phyloP scores from a whole-genome alignment of 1,284 basidiomycete species.

The Ganoderma sinense region DNA sequence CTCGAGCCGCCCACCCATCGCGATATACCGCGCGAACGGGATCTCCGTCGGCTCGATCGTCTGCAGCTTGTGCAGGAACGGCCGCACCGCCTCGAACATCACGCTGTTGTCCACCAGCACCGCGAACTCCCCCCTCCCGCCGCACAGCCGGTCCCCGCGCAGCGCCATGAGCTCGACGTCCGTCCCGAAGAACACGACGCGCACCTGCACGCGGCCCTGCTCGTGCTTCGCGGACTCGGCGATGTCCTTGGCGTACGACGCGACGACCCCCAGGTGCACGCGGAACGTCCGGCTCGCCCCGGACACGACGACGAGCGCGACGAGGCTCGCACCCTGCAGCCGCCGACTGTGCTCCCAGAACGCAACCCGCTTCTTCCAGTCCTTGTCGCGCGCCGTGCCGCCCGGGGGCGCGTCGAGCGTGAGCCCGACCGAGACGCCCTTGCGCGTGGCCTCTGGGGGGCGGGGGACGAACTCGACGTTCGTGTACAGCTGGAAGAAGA shows the following conservation, averaged over 20 bases:
- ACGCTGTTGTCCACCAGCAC: constrained; percentile 41
- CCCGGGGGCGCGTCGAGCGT: constrained; percentile 35
- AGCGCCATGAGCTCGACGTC: constrained; percentile 41
- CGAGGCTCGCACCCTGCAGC: constrained; percentile 38
- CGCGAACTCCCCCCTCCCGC: constrained; percentile 26
- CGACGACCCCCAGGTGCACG: constrained; percentile 34
- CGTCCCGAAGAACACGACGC: constrained; percentile 42
- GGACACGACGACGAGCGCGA: constrained; percentile 34
- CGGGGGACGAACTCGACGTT: constrained; percentile 36
- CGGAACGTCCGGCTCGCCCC: constrained; percentile 7
- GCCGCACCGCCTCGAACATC: constrained; percentile 41
- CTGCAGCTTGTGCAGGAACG: constrained; percentile 40
- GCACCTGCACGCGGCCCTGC: constrained; percentile 32
- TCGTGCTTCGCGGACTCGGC: constrained; percentile 37
- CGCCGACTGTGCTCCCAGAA: constrained; percentile 41
- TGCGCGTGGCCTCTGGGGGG: constrained; percentile 32
- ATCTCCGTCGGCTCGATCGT: constrained; percentile 39
- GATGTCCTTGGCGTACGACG: constrained; percentile 35
- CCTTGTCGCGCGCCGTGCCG: constrained; percentile 34
- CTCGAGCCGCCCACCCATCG: constrained; percentile 43
- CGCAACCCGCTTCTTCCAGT: constrained; percentile 32
- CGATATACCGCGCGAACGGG: constrained; percentile 39
- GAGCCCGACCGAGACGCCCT: constrained; percentile 36
- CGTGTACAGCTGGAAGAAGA: constrained; percentile 43
- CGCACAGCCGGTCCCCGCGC: constrained; percentile 28